Percentiles rank a stretch among this genome's conserved stretches.
These are phyloP conservation scores for Clarireedia hainanense DNA, from an alignment of 2,329 filamentous ascomycete genomes.

Conservation along the genomic window DNA sequence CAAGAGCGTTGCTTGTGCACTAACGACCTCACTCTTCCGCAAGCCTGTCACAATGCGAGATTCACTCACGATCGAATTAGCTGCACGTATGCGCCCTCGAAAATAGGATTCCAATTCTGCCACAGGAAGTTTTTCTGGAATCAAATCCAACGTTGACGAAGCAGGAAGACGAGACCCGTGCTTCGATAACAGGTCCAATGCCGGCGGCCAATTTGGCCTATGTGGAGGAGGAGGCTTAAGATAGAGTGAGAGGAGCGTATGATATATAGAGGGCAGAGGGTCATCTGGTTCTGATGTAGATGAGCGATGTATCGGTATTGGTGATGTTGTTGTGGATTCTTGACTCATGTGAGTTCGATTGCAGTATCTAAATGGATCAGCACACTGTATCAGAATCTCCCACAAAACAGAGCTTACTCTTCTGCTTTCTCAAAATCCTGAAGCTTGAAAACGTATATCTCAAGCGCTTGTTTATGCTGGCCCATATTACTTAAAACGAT, in stretches of 20 bases:
- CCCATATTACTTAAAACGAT: constrained; percentile 93
- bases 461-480: constrained; percentile 88
- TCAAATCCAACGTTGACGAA: constrained; percentile 74
- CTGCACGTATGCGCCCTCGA: constrained; percentile 77
- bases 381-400: neutral
- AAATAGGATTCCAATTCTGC: constrained; percentile 83
- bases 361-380: constrained; percentile 58
- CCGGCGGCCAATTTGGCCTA: constrained; percentile 65
- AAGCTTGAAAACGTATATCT: constrained; percentile 95
- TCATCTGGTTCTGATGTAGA: constrained; percentile 41
- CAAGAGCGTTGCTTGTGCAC: constrained; percentile 63
- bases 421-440: constrained; percentile 83
- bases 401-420: constrained; percentile 52
- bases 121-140: constrained; percentile 73
- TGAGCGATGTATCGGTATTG: constrained; percentile 30
- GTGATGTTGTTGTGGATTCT: constrained; percentile 34
- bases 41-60: constrained; percentile 69
- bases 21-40: constrained; percentile 71
- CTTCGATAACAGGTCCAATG: constrained; percentile 78
- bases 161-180: constrained; percentile 90
- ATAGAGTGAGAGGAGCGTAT: constrained; percentile 83
- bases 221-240: constrained; percentile 71
- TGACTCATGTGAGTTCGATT: constrained; percentile 69
- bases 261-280: constrained; percentile 72
- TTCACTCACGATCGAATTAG: constrained; percentile 75